These are phyloP conservation scores for Harringtonia lauricola DNA, from an alignment of 2,329 filamentous ascomycete genomes.

Conservation along the genomic window DNA sequence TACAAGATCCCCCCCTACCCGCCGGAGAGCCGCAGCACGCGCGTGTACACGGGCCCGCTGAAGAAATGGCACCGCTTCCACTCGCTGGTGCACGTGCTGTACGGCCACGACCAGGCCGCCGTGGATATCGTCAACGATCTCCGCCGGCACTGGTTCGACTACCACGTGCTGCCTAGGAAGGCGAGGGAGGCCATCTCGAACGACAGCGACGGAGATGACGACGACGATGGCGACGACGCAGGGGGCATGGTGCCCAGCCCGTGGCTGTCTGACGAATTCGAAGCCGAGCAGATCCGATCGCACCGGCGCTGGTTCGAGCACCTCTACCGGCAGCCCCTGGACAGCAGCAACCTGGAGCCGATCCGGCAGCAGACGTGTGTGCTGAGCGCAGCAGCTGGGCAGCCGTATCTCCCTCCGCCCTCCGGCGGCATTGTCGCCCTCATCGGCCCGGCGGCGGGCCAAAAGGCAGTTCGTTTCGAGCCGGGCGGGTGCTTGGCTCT, in stretches of 20 bases:
- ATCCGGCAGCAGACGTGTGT: slow-evolving; percentile 13
- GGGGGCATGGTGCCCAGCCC: slow-evolving; percentile 23
- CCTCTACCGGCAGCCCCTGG: slow-evolving; percentile 3
- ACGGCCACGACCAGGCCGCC: slow-evolving; percentile 25
- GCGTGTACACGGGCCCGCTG: slow-evolving; percentile 26
- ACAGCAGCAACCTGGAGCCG: neutral
- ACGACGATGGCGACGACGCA: slow-evolving; percentile 4
- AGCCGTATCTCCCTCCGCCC: slow-evolving; percentile 10
- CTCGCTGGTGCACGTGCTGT: slow-evolving; percentile 28
- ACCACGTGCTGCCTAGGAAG: slow-evolving; percentile 27
- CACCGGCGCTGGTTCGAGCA: slow-evolving; percentile 18
- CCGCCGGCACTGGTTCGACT: slow-evolving; percentile 29
- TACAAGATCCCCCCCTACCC: slow-evolving; percentile 9
- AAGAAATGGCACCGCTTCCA: slow-evolving; percentile 22
- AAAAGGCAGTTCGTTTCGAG: slow-evolving; percentile 13
- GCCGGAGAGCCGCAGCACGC: slow-evolving; percentile 9
- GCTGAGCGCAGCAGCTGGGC: slow-evolving; percentile 8
- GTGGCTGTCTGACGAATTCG: slow-evolving; percentile 27
- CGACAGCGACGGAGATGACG: neutral
- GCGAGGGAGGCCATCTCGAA: neutral
- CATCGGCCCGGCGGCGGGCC: slow-evolving; percentile 16
- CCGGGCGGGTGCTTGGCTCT: slow-evolving; percentile 11
- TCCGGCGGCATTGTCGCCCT: slow-evolving; percentile 14
- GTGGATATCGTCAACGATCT: slow-evolving; percentile 25
- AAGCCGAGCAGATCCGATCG: slow-evolving; percentile 20